Base-by-base conservation (phyloP, 2,329 filamentous ascomycete genomes). In the Microsporum audouinii region DNA sequence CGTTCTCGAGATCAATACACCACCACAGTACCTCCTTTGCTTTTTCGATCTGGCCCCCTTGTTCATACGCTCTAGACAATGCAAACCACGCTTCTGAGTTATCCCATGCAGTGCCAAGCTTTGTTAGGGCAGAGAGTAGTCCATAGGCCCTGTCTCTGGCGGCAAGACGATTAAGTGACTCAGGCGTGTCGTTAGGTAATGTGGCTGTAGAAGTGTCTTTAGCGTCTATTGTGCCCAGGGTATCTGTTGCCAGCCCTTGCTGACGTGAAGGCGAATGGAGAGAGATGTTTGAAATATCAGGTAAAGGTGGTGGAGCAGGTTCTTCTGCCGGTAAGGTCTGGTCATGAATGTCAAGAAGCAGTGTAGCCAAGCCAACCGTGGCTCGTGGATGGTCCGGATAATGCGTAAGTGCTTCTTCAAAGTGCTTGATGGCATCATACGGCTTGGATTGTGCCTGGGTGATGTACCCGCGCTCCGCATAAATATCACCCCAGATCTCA, bases 11-110 rank as follows among this genome's bases (percentile, higher is more conserved):
- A 74, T 96, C 91, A 10, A 99, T 88, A 68, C 91, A 95, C 91
- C 92, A 97, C 94, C 94, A 97, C 5, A 97, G 80, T 53, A 91
- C 90, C 67, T 94, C 88, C 76, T 91, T 95, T 12, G 94, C 88
- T 77, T 92, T 95, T 41, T 94, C 88, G 1, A 84, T 75, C 76
- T 96, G 89, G 0, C 88, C 88, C 61, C 89, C 88, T 70, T 91
- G 84, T 73, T 99, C 94, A 69, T 96, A 89, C 7, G 89, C 91
- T 64, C 90, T 81, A 0, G 91, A 89, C 38, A 99, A 81, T 3
- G 88, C 84, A 69, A 90, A 92, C 94, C 94, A 99, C 3, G 92
- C 94, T 71, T 97, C 94, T 0, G 89, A 86, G 71, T 87, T 84
- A 73, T 96, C 92, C 94, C 94, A 99, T 0, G 90, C 89, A 10